Conservation (phyloP, 2,329 filamentous ascomycete genomes). For the Thielaviopsis musarum region DNA sequence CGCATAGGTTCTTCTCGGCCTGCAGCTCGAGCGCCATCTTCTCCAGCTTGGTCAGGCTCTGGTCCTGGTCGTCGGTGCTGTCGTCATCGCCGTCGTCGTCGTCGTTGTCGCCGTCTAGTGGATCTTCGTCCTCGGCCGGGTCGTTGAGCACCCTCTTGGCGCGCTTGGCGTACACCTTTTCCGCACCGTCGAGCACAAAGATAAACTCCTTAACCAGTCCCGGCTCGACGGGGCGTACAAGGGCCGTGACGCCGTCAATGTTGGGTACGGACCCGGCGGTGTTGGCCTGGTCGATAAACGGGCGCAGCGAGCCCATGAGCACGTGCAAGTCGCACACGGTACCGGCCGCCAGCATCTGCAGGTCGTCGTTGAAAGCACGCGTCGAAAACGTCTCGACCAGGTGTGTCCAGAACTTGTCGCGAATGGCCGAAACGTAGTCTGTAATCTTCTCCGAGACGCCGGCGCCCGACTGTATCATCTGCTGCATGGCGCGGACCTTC, state of each 20-base stretch:
- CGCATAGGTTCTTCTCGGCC: constrained; percentile 72
- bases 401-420: constrained; percentile 41
- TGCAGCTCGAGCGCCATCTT: constrained; percentile 50
- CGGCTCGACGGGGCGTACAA: constrained; percentile 52
- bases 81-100: constrained; percentile 37
- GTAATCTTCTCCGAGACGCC: constrained; percentile 41
- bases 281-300: constrained; percentile 25
- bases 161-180: constrained; percentile 62
- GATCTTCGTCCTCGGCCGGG: constrained; percentile 56
- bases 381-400: constrained; percentile 54
- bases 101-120: constrained; percentile 39
- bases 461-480: constrained; percentile 36
- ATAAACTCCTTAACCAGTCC: constrained; percentile 51
- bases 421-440: constrained; percentile 38
- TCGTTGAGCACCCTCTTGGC: constrained; percentile 44
- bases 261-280: constrained; percentile 20
- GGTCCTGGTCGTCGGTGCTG: constrained; percentile 35
- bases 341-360: constrained; percentile 60
- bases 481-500: constrained; percentile 51
- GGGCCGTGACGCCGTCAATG: constrained; percentile 29
- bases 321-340: constrained; percentile 69
- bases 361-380: constrained; percentile 53
- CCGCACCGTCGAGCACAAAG: constrained; percentile 59
- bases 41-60: constrained; percentile 29
- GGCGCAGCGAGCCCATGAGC: constrained; percentile 57